Percentiles rank a stretch among this genome's conserved stretches.
Conservation (phyloP, 164 flowering plant species). For the Vitis vinifera region DNA sequence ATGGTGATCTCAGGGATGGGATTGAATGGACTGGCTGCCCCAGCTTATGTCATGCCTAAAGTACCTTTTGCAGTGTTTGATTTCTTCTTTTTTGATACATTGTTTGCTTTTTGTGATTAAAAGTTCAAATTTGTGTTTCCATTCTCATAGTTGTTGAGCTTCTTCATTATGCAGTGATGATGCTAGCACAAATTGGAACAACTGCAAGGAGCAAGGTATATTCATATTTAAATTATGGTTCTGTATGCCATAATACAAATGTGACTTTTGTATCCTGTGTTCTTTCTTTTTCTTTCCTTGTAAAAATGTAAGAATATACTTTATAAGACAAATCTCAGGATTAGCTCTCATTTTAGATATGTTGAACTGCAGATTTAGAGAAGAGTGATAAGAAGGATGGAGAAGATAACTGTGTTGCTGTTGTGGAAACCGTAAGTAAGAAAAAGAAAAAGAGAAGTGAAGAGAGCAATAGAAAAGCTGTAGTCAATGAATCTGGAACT, state of each 20-base stretch:
- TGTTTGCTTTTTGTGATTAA: neutral
- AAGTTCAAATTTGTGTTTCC: neutral
- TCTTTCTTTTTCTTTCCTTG: neutral
- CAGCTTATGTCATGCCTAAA: neutral
- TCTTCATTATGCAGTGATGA: conserved; percentile 14
- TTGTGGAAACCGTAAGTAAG: neutral
- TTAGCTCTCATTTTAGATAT: neutral
- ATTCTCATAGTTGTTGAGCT: conserved; percentile 7
- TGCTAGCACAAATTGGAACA: neutral
- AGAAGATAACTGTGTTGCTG: neutral
- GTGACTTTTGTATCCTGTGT: neutral
- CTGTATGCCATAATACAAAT: neutral
- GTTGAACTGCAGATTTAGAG: conserved; percentile 1
- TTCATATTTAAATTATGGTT: neutral
- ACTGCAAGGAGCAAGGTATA: conserved; percentile 18
- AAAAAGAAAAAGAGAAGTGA: conserved; percentile 4
- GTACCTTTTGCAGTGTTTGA: neutral
- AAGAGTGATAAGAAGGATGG: neutral
- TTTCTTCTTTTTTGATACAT: neutral
- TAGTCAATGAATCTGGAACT: neutral
- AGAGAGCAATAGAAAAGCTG: neutral
- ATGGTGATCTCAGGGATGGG: neutral
- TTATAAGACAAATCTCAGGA: neutral
- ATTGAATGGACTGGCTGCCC: neutral
- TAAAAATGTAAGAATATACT: neutral